Conservation (phyloP, 495 filamentous ascomycete species). For the Tuber brumale region DNA sequence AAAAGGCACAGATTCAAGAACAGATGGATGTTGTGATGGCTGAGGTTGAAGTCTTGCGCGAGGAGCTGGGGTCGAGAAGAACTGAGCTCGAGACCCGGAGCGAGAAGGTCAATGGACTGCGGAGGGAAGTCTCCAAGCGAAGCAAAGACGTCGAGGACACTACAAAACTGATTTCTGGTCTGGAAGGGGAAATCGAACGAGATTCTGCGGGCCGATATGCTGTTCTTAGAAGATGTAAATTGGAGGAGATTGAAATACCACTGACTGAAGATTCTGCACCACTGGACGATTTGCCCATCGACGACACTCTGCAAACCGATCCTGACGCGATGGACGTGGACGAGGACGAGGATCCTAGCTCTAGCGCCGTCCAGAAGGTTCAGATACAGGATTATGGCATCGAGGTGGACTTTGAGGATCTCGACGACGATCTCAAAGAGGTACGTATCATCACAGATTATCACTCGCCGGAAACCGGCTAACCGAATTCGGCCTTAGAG, state of each 20-base stretch:
- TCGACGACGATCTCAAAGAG: slow-evolving; percentile 78
- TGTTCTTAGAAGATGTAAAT: slow-evolving; percentile 78
- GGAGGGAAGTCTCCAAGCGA: slow-evolving; percentile 75
- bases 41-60: slow-evolving; percentile 67
- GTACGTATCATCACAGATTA: slow-evolving; percentile 47
- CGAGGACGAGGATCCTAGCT: slow-evolving; percentile 54
- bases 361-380: slow-evolving; percentile 49
- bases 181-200: slow-evolving; percentile 77
- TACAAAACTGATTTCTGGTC: slow-evolving; percentile 63
- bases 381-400: slow-evolving; percentile 81
- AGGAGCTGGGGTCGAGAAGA: slow-evolving; percentile 62
- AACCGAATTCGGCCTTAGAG: slow-evolving; percentile 47
- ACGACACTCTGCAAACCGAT: slow-evolving; percentile 65
- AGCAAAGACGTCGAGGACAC: slow-evolving; percentile 74
- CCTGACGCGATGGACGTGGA: slow-evolving; percentile 86
- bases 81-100: slow-evolving; percentile 59
- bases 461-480: slow-evolving; percentile 23
- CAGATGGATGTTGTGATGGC: slow-evolving; percentile 64
- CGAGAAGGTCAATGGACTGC: slow-evolving; percentile 72
- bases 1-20: slow-evolving; percentile 68
- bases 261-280: slow-evolving; percentile 63
- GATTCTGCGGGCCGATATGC: slow-evolving; percentile 75
- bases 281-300: slow-evolving; percentile 78
- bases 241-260: slow-evolving; percentile 86
- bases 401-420: slow-evolving; percentile 75